Evolutionary conservation across 352 stramenopile species (phyloP).

Genomic region (Globisporangium viniferum): DNA sequence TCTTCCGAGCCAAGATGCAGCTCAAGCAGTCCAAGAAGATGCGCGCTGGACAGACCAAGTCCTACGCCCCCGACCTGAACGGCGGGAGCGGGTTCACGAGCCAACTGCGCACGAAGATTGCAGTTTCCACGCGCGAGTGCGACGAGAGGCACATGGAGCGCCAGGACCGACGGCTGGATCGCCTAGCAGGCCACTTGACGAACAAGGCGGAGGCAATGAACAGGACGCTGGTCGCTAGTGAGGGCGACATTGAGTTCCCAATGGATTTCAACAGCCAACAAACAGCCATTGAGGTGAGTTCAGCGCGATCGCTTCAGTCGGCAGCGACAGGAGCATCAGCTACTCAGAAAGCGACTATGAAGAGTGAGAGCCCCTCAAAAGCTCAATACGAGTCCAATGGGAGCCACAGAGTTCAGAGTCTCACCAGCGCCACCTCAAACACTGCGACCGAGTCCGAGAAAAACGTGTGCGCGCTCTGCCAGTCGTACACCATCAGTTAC

Average conservation of each 20-base stretch:
- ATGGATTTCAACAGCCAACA: constrained; percentile 12
- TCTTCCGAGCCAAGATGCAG: constrained; percentile 69
- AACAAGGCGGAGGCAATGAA: constrained; percentile 46
- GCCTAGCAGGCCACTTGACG: constrained; percentile 40
- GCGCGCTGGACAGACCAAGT: constrained; percentile 47
- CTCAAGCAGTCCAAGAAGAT: constrained; percentile 77
- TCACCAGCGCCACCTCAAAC: neutral
- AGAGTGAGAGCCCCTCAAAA: neutral
- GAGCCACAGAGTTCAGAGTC: neutral
- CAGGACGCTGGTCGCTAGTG: constrained; percentile 12
- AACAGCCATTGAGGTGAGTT: neutral
- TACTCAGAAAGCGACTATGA: neutral
- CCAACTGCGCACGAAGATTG: constrained; percentile 52
- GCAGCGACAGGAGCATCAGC: neutral
- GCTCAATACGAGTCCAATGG: neutral
- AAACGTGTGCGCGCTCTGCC: constrained; percentile 38
- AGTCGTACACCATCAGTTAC: constrained; percentile 57
- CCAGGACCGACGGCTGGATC: constrained; percentile 39
- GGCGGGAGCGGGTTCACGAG: constrained; percentile 48
- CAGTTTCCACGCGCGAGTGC: constrained; percentile 39
- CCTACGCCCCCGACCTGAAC: constrained; percentile 40
- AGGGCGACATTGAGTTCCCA: constrained; percentile 6
- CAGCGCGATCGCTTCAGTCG: neutral
- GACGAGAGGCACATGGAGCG: constrained; percentile 37
- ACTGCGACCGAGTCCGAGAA: neutral